Evolutionary conservation across 495 filamentous ascomycete genomes (phyloP).

Genomic region (Darksidea phi): DNA sequence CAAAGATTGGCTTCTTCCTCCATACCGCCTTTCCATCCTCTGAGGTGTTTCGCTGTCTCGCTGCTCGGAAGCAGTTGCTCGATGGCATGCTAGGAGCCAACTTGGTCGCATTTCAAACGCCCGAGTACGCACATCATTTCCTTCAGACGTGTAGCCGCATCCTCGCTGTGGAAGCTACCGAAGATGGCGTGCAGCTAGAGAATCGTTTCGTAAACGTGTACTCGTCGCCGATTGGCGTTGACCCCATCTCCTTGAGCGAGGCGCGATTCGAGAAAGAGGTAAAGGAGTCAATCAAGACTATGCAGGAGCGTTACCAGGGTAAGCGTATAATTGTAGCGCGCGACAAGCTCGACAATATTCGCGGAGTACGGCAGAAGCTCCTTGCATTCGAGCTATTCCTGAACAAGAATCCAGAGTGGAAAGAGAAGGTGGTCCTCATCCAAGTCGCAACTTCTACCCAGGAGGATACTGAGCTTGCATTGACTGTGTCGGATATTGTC

Average conservation of each 20-base stretch:
- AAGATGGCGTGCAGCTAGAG: constrained; percentile 84
- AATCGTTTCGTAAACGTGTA: constrained; percentile 86
- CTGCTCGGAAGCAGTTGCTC: constrained; percentile 76
- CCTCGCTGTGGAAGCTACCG: constrained; percentile 79
- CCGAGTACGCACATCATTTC: constrained; percentile 90
- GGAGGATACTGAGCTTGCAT: constrained; percentile 80
- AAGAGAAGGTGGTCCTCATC: constrained; percentile 80
- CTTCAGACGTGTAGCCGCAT: constrained; percentile 89
- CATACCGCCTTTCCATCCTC: constrained; percentile 94
- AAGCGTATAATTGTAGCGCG: constrained; percentile 88
- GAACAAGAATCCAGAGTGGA: constrained; percentile 86
- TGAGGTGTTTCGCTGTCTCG: constrained; percentile 87
- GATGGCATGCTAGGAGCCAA: constrained; percentile 91
- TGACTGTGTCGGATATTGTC: constrained; percentile 85
- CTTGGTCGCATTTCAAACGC: constrained; percentile 85
- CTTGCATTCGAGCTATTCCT: constrained; percentile 91
- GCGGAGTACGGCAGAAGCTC: constrained; percentile 87
- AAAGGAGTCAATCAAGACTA: constrained; percentile 70
- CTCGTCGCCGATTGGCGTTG: constrained; percentile 75
- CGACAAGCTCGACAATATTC: constrained; percentile 88
- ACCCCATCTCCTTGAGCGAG: constrained; percentile 69
- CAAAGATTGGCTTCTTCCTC: constrained; percentile 91
- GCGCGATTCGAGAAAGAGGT: constrained; percentile 73
- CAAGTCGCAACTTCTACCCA: constrained; percentile 89
- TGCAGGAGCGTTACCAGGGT: constrained; percentile 74